Percentiles rank a stretch among this genome's conserved stretches.
Conservation (phyloP, 352 stramenopile genomes). For the Phytophthora palmivora region DNA sequence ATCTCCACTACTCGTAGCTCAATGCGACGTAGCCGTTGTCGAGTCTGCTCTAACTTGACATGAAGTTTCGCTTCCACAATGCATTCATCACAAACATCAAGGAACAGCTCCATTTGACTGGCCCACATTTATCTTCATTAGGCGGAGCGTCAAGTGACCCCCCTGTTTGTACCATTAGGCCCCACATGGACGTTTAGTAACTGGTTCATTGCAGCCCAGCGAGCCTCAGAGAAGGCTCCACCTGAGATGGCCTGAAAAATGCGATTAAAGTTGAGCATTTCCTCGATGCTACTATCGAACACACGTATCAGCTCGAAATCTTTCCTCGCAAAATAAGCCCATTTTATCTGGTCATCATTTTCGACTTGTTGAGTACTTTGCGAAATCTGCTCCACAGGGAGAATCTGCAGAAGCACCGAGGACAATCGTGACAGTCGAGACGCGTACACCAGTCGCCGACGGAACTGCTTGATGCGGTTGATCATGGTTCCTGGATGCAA, state of each 20-base stretch:
- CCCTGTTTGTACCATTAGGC: not conserved
- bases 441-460: constrained; percentile 50
- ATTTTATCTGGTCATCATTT: constrained; percentile 9
- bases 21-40: constrained; percentile 42
- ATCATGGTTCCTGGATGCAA: constrained; percentile 60
- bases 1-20: constrained; percentile 40
- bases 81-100: constrained; percentile 53
- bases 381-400: constrained; percentile 13
- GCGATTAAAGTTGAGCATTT: constrained; percentile 48
- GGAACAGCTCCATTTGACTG: constrained; percentile 21
- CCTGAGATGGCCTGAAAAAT: constrained; percentile 61
- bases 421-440: constrained; percentile 40
- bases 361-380: not conserved
- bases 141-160: constrained; percentile 25
- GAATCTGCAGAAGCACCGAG: constrained; percentile 13
- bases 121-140: constrained; percentile 36
- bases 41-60: constrained; percentile 40
- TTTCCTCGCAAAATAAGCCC: constrained; percentile 25
- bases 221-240: constrained; percentile 44
- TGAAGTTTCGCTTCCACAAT: constrained; percentile 63
- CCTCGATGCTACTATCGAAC: constrained; percentile 52
- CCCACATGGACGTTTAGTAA: constrained; percentile 14
- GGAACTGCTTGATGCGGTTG: constrained; percentile 67
- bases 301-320: constrained; percentile 43
- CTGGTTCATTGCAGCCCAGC: constrained; percentile 44